Evolutionary conservation across 768 basidiomycete species (phyloP).

Genomic region (Suillus bovinus): DNA sequence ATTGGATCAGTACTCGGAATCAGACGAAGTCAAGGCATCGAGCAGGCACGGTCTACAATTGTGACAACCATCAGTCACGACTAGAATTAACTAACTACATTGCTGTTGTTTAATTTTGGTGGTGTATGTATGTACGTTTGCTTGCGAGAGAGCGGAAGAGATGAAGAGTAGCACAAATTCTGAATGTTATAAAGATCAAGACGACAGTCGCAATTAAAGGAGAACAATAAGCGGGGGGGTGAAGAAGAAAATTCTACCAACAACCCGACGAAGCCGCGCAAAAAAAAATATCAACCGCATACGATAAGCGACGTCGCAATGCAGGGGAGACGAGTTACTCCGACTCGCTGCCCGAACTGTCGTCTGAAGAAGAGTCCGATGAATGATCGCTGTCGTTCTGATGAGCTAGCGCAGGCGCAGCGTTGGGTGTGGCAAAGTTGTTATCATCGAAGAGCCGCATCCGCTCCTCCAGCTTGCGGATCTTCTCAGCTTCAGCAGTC

Average conservation of each 20-base stretch:
- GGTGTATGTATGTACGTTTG: conserved; percentile 43
- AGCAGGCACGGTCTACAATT: conserved; percentile 17
- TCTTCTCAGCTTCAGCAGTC: conserved; percentile 94
- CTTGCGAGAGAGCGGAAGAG: conserved; percentile 25
- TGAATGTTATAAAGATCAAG: conserved; percentile 40
- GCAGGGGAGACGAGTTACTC: conserved; percentile 48
- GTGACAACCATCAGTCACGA: conserved; percentile 23
- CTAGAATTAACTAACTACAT: conserved; percentile 53
- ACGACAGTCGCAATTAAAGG: conserved; percentile 29
- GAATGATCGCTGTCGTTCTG: conserved; percentile 66
- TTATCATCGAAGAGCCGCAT: conserved; percentile 77
- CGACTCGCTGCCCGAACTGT: conserved; percentile 83
- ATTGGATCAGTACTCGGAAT: neutral
- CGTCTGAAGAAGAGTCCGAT: conserved; percentile 78
- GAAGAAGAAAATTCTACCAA: conserved; percentile 25
- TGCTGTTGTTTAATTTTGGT: conserved; percentile 43
- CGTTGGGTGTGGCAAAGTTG: conserved; percentile 14
- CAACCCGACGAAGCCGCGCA: conserved; percentile 18
- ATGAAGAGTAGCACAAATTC: conserved; percentile 16
- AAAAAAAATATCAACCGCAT: conserved; percentile 15
- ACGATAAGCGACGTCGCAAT: conserved; percentile 3
- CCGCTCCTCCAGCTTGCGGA: conserved; percentile 85
- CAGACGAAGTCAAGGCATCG: neutral
- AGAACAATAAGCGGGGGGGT: conserved; percentile 27
- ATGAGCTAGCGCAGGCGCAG: conserved; percentile 35